Percentiles rank a stretch among this genome's conserved stretches.
Conservation (phyloP, 768 basidiomycete genomes). For the Mycena pura region DNA sequence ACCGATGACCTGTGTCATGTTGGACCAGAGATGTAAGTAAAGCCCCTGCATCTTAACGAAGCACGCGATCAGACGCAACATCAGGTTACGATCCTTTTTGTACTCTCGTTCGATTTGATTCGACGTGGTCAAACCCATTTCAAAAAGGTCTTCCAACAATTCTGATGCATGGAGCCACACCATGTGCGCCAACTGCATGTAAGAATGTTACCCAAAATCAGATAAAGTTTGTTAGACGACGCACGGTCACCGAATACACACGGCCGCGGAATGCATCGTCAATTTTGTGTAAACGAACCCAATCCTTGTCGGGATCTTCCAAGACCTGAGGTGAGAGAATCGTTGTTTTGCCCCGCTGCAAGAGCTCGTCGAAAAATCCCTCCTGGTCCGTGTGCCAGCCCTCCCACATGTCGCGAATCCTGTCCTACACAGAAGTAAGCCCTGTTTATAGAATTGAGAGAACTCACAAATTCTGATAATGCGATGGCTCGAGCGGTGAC, state of each 20-base stretch:
- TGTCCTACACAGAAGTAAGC: not conserved
- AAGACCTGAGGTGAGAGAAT: not conserved
- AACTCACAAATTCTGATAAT: constrained; percentile 2
- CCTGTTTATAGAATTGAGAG: not conserved
- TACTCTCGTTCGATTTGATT: constrained; percentile 6
- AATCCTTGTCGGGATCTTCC: constrained; percentile 2
- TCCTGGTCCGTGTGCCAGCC: not conserved
- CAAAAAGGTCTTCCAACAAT: not conserved
- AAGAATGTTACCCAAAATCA: too few species aligned
- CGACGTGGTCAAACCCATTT: not conserved
- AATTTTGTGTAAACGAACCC: not conserved
- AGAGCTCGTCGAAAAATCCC: not conserved
- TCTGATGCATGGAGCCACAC: constrained; percentile 10
- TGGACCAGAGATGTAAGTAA: constrained; percentile 1
- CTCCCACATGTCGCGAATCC: not conserved
- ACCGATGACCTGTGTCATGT: not conserved
- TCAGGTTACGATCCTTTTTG: not conserved
- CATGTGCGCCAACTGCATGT: constrained; percentile 5
- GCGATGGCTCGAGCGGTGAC: not conserved
- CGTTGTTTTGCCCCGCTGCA: not conserved
- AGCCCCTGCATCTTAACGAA: not conserved
- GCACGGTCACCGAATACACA: not conserved
- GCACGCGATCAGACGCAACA: constrained; percentile 5
- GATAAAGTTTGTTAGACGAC: not conserved
- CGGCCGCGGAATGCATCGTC: constrained; percentile 8